phyloP scores from a whole-genome alignment of 306 rosid species.

The Cajanus cajan region DNA sequence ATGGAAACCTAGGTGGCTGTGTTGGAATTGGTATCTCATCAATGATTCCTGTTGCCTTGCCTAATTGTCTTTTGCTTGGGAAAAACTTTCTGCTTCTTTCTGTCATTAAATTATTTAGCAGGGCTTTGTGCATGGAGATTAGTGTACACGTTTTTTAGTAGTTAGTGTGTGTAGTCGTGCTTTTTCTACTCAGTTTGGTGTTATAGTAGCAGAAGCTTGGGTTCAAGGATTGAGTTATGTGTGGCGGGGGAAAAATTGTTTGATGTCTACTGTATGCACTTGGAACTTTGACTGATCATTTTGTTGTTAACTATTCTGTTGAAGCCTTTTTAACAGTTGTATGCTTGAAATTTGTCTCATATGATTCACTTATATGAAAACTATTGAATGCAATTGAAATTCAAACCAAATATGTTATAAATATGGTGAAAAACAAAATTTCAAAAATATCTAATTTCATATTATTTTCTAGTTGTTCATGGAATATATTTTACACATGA shows the following conservation, averaged over 20 bases:
- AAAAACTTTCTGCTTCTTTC: neutral
- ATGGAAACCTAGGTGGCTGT: neutral
- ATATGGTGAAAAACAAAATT: too few species aligned
- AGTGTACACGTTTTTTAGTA: neutral
- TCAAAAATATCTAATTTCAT: too few species aligned
- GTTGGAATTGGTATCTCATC: neutral
- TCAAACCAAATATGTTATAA: too few species aligned
- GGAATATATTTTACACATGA: too few species aligned
- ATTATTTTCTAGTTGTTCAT: too few species aligned
- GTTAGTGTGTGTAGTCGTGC: neutral
- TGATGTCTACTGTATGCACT: neutral
- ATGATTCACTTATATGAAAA: too few species aligned
- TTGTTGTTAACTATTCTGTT: neutral
- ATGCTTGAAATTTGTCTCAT: too few species aligned
- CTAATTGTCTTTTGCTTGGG: neutral
- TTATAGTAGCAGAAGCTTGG: slow-evolving; percentile 13
- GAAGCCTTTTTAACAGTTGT: neutral
- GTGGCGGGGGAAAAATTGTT: neutral
- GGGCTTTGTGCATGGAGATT: neutral
- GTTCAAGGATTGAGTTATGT: slow-evolving; percentile 4
- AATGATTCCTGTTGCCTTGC: slow-evolving; percentile 15
- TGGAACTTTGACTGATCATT: neutral
- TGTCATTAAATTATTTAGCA: neutral
- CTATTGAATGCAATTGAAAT: too few species aligned
- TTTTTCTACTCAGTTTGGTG: neutral